Evolutionary conservation across 768 basidiomycete genomes (phyloP), one percentile per base, ranked within the genome.

Genomic region (Lactifluus subvellereus): DNA sequence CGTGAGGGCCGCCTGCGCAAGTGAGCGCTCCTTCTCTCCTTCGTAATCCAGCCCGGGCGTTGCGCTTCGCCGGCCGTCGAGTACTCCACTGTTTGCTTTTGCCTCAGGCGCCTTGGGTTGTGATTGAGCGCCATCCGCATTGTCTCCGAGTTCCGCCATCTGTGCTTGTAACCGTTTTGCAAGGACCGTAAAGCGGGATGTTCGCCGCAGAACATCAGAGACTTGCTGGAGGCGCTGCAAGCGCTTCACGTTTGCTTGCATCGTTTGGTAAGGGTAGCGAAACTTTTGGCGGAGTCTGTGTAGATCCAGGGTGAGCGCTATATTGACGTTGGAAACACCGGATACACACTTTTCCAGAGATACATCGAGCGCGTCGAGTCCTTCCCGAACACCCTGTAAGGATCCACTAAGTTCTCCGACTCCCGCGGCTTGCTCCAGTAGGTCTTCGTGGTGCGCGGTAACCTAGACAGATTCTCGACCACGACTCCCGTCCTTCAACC

Each of bases 1-100:
- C 43, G 86, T 94, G 69, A 98, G 76, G n/a, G 95, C 96, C 2
- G 96, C 95, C 74, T 95, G 95, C 2, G 94, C 89, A 69, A 98
- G 86, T 16, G 84, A 84, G 9, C 96, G 80, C 70, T 97, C 95
- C 72, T 86, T 87, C 67, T 92, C 89, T 33, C 91, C 88, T 69
- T 88, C 88, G 38, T 77, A 71, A 33, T 82, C 84, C 49, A 74
- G 48, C 54, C 65, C 66, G 2, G 66, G 60, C 0, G 68, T 61
- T 13, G 56, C 57, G 22, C 57, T 64, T 33, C 58, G 62, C 42
- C 58, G 49, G 45, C 67, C 57, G 40, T 61, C 66, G 5, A 53
- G 49, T 45, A 27, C 9, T 7, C 67, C 59, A 16, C 62, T 66
- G 37, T 59, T 67, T 9, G 40, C 16, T 47, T 67, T 66, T n/a